phyloP scores from a whole-genome alignment of 148 eudicot species.

The Cornus suecica region DNA sequence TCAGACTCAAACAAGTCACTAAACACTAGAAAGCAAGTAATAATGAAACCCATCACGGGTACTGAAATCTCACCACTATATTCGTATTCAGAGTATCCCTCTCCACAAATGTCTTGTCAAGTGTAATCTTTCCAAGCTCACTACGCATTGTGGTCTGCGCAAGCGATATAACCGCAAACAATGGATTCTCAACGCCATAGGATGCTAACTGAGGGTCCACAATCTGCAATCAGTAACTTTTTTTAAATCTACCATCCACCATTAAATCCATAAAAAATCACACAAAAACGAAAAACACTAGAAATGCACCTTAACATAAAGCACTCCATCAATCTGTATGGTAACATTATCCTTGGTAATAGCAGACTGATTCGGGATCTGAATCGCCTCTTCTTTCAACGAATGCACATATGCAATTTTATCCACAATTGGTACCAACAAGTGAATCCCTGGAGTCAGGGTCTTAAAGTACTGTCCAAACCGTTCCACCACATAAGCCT shows the following conservation, averaged over 20 bases:
- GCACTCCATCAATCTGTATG: slow-evolving; percentile 82
- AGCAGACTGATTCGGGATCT: slow-evolving; percentile 80
- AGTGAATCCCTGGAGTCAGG: slow-evolving; percentile 78
- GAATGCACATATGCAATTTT: slow-evolving; percentile 81
- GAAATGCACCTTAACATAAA: slow-evolving; percentile 65
- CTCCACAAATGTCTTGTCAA: slow-evolving; percentile 95
- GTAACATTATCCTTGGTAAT: slow-evolving; percentile 91
- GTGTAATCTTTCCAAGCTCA: slow-evolving; percentile 85
- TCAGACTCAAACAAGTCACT: slow-evolving; percentile 1
- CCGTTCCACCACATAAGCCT: slow-evolving; percentile 79
- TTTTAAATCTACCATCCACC: neutral
- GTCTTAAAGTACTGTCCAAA: slow-evolving; percentile 74
- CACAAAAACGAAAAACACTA: neutral
- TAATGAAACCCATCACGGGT: neutral
- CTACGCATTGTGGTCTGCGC: slow-evolving; percentile 98
- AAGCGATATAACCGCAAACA: slow-evolving; percentile 79
- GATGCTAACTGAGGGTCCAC: slow-evolving; percentile 77
- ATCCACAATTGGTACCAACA: slow-evolving; percentile 78
- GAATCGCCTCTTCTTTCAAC: slow-evolving; percentile 82
- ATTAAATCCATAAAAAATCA: neutral
- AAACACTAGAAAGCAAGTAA: neutral
- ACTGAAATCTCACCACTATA: slow-evolving; percentile 65
- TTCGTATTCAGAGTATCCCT: slow-evolving; percentile 83
- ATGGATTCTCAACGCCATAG: slow-evolving; percentile 85
- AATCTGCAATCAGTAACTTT: slow-evolving; percentile 41